Evolutionary conservation across 176 grass and related monocot species (phyloP).

Genomic region (Typha latifolia): DNA sequence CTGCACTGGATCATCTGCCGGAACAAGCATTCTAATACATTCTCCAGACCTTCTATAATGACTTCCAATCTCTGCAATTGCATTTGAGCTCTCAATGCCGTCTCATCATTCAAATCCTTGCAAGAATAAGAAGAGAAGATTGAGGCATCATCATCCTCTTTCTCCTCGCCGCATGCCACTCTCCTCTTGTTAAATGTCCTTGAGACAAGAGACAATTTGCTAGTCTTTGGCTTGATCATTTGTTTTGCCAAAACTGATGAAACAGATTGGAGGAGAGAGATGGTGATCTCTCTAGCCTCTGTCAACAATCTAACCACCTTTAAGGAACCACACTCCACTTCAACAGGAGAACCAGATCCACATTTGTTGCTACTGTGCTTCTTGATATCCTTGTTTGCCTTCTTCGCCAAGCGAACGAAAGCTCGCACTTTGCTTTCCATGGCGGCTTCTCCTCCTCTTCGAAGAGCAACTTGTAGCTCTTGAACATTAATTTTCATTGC

Average conservation of each 20-base stretch:
- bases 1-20: conserved; percentile 34
- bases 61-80: conserved; percentile 31
- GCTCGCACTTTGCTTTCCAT: conserved; percentile 23
- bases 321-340: neutral
- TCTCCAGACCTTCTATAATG: conserved; percentile 29
- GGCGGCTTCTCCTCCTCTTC: conserved; percentile 30
- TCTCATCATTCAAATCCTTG: conserved; percentile 1
- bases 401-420: conserved; percentile 32
- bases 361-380: conserved; percentile 18
- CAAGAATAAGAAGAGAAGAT: neutral
- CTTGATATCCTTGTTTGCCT: conserved; percentile 46
- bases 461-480: conserved; percentile 24
- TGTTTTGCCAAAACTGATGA: conserved; percentile 12
- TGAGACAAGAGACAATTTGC: conserved; percentile 29
- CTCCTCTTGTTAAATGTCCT: conserved; percentile 27
- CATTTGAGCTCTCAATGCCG: neutral
- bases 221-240: conserved; percentile 21
- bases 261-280: conserved; percentile 24
- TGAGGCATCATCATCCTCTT: neutral
- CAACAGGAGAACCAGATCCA: conserved; percentile 2
- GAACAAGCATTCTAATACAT: conserved; percentile 19
- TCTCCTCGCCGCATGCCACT: conserved; percentile 12
- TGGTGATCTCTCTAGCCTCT: conserved; percentile 23
- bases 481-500: conserved; percentile 26
- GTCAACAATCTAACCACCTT: conserved; percentile 18